Base-by-base conservation (phyloP, 176 grass and related monocot species). In the Cenchrus fungigraminus region DNA sequence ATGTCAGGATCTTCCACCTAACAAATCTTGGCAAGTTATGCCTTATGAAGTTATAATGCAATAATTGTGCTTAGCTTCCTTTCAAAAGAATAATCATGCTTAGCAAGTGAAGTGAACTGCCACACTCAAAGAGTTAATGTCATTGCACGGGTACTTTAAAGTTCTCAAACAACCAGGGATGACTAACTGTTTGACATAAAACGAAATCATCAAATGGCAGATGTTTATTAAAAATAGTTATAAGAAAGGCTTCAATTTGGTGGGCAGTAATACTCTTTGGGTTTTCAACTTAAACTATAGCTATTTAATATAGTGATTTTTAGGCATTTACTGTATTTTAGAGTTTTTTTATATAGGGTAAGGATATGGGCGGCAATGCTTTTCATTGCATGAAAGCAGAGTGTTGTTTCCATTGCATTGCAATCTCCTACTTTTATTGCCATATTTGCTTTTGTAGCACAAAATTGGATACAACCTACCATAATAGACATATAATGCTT, bases 91-190 rank as follows among this genome's bases (percentile, higher is more conserved):
- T 60, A 25, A 58, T 13, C 28, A 8, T 57, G 45, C 28, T 49
- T 73, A 16, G 6, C 12, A 25, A 88, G 1, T 12, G 40, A 45
- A 29, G 77, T 84, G 58, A 62, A 88, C 81, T 66, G 50, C 63
- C 17, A 40, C 47, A 17, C 65, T 86, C 55, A 71, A 82, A 69
- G 56, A 42, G 37, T 66, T 31, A 53, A 52, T 81, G 44, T 47
- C n/a, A 19, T 28, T 63, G 47, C 78, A 59, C 56, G 13, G 78
- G 72, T 78, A n/a, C 37, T 86, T 77, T 20, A 79, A 71, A 78
- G 31, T 72, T 83, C 55, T 57, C 46, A 89, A 53, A 34, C 5
- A 52, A 45, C 54, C 70, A 11, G 53, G 8, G 2, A 65, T 61
- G 60, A 52, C 32, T 72, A 72, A 77, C 56, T 69, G 62, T 52